Percentiles rank a stretch among this genome's conserved stretches.
Evolutionary conservation across 2,329 filamentous ascomycete species (phyloP).

Genomic region (Hymenoscyphus infarciens): DNA sequence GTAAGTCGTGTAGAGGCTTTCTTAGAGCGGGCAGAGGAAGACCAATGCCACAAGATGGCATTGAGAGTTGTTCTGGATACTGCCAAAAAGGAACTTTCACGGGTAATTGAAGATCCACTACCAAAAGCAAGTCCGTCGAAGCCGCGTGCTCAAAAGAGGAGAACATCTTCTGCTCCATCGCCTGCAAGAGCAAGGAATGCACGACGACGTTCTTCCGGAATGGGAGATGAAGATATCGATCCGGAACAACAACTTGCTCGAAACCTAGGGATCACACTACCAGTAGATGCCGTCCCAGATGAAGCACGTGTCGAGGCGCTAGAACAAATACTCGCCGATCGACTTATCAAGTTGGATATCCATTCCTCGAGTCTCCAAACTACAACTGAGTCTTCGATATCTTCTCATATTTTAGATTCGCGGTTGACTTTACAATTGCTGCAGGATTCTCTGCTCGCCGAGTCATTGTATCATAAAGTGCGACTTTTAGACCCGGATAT

Average conservation of each 20-base stretch:
- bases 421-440: conserved; percentile 47
- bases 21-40: conserved; percentile 41
- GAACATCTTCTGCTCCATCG: conserved; percentile 22
- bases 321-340: conserved; percentile 36
- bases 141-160: conserved; percentile 20
- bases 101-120: conserved; percentile 6
- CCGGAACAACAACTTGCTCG: conserved; percentile 43
- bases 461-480: conserved; percentile 48
- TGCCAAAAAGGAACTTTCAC: conserved; percentile 43
- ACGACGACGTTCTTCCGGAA: conserved; percentile 32
- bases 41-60: conserved; percentile 45
- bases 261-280: conserved; percentile 44
- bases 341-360: conserved; percentile 42
- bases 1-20: conserved; percentile 45
- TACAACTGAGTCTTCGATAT: conserved; percentile 45
- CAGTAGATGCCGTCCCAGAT: conserved; percentile 35
- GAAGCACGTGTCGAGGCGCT: conserved; percentile 28
- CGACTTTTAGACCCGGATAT: conserved; percentile 52
- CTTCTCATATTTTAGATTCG: conserved; percentile 45
- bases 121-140: conserved; percentile 19
- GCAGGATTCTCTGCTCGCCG: conserved; percentile 50
- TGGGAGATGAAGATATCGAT: conserved; percentile 39
- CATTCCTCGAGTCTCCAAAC: conserved; percentile 47
- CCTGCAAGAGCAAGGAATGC: conserved; percentile 30
- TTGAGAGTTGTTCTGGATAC: conserved; percentile 40